Evolutionary conservation across 768 basidiomycete species (phyloP).

Genomic region (Mycena rebaudengoi): DNA sequence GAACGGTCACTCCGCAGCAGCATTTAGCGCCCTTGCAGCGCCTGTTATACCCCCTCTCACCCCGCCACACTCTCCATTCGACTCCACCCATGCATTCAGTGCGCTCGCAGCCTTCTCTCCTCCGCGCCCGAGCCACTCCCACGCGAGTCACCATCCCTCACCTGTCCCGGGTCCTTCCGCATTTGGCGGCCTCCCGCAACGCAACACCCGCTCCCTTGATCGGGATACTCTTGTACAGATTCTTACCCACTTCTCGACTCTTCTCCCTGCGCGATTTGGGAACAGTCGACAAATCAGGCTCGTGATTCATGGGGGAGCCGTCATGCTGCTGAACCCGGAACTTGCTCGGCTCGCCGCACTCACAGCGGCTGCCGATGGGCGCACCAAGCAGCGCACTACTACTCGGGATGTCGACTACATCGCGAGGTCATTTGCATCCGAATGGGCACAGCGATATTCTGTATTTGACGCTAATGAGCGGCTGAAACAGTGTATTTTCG

Average conservation of each 20-base stretch:
- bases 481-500: slow-evolving; percentile 63
- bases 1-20: slow-evolving; percentile 16
- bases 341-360: slow-evolving; percentile 28
- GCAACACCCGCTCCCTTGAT: slow-evolving; percentile 50
- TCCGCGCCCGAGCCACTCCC: background rate
- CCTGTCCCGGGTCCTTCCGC: slow-evolving; percentile 3
- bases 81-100: slow-evolving; percentile 10
- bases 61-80: slow-evolving; percentile 15
- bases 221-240: slow-evolving; percentile 53
- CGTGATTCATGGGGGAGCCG: slow-evolving; percentile 77
- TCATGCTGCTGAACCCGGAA: slow-evolving; percentile 70
- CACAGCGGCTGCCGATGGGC: slow-evolving; percentile 31
- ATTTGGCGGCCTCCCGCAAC: slow-evolving; percentile 30
- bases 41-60: slow-evolving; percentile 20
- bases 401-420: slow-evolving; percentile 79
- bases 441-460: slow-evolving; percentile 56
- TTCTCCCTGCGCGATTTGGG: slow-evolving; percentile 56
- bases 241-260: slow-evolving; percentile 60
- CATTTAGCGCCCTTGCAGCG: slow-evolving; percentile 23
- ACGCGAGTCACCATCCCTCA: background rate
- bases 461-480: slow-evolving; percentile 60
- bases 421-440: slow-evolving; percentile 64
- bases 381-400: slow-evolving; percentile 50
- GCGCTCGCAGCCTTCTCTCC: slow-evolving; percentile 8
- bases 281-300: slow-evolving; percentile 55